Base-by-base conservation (phyloP, 495 filamentous ascomycete species). In the Lasiosphaeria ovina region DNA sequence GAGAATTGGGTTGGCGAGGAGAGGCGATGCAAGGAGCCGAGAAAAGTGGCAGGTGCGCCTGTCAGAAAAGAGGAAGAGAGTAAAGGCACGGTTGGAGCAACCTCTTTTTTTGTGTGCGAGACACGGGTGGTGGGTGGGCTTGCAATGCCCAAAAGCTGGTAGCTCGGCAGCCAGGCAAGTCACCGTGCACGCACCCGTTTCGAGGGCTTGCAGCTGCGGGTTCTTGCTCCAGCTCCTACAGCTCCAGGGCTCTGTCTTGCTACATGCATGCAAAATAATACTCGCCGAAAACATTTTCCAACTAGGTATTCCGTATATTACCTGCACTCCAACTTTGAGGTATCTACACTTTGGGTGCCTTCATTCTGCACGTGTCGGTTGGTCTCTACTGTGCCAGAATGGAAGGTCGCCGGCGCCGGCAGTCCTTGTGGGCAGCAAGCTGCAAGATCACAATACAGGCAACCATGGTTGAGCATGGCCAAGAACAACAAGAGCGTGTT, bases 21-120 rank as follows among this genome's bases (percentile, higher is more conserved):
- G 50, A 62, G 56, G 51, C 56, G 54, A 66, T 62, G 64, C 58
- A 62, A 65, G 63, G 40, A 62, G 60, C 62, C 62, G 64, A 53
- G 51, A 63, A 62, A 60, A 56, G 61, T 63, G 68, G 62, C 60
- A 62, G 62, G 62, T 67, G 62, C 59, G 55, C 55, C 57, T 61
- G 58, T 59, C 60, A 55, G 44, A 64, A 58, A 65, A 58, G 12
- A 4, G 42, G 16, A n/a, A 47, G 44, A n/a, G 4, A 47, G 44
- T 36, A 10, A 3, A 33, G 51, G 51, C 54, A 32, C 51, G 57
- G 56, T 60, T 52, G 53, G 62, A 62, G 66, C 62, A 54, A 60
- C 62, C 44, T 62, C 58, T 52, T 65, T 65, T 71, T 71, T 63
- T 71, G 67, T 69, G 62, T 57, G 56, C 36, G 51, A 51, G 6